Evolutionary conservation across 2,329 filamentous ascomycete genomes (phyloP), one percentile per base, ranked within the genome.

Genomic region (Paecilomyces formosus): DNA sequence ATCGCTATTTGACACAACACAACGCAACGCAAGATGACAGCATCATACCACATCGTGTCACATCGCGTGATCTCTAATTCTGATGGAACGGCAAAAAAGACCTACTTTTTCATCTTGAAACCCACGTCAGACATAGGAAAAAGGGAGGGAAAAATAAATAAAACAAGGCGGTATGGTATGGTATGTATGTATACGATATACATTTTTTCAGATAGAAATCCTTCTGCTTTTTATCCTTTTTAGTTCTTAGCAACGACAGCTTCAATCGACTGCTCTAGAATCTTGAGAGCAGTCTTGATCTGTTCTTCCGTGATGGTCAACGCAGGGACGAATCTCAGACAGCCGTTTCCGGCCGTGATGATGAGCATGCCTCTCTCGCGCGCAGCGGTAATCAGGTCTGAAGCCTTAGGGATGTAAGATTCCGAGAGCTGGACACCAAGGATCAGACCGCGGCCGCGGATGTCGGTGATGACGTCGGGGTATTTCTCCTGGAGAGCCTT

Each of bases 271-370:
- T 90, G 82, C 64, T 87, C 88, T 60, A 97, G 72, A 56, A 96
- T 92, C 50, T 78, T 77, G 73, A 97, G 77, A 0, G 90, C 92
- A 63, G 88, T 81, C 64, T 86, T 80, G 64, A 97, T 94, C 81
- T 97, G 89, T 26, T 83, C 84, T 65, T 90, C 86, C 0, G 85
- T 88, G 59, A 99, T 89, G 5, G 87, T 86, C 69, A 99, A 77
- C 61, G 90, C 89, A 31, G 94, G 94, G 58, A 97, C 92, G 67
- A 99, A 96, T 54, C 94, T 82, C 65, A 99, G 76, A 8, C 92
- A 97, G 71, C 97, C 96, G 30, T 87, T 92, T 1, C 94, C 94
- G 28, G 91, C 93, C 1, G 92, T 97, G 69, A 99, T 97, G 60
- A 99, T 81, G 60, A 99, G 74, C 68, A 99, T 74, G 0, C 94